These are phyloP conservation scores for Bruguiera gymnorhiza DNA, from an alignment of 345 rosid species.

Conservation along the genomic window DNA sequence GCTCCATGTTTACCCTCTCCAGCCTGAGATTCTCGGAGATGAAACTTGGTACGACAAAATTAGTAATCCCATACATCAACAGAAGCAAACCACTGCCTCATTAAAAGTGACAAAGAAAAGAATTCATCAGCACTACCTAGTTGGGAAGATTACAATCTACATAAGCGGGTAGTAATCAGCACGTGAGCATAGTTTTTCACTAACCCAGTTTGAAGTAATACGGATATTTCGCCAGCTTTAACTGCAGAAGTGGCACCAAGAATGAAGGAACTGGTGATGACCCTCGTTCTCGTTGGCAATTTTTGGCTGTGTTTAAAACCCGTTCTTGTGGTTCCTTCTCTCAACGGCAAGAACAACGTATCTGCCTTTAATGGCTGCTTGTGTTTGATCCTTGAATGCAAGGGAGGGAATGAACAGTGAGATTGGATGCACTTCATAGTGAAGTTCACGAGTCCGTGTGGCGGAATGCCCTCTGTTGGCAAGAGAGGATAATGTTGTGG, in stretches of 20 bases:
- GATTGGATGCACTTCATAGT: slow-evolving; percentile 14
- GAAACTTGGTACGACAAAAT: slow-evolving; percentile 38
- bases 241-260: slow-evolving; percentile 28
- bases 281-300: slow-evolving; percentile 12
- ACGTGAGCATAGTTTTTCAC: not conserved
- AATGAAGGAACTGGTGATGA: slow-evolving; percentile 13
- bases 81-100: slow-evolving; percentile 38
- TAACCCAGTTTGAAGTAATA: slow-evolving; percentile 40
- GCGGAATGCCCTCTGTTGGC: too few relatives aligned
- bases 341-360: slow-evolving; percentile 1
- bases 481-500: too few relatives aligned
- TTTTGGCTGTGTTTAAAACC: not conserved
- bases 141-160: too few relatives aligned
- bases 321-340: not conserved
- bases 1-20: slow-evolving; percentile 21
- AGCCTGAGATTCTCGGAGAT: slow-evolving; percentile 26
- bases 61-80: slow-evolving; percentile 30
- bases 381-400: slow-evolving; percentile 10
- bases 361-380: not conserved
- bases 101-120: not conserved
- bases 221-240: slow-evolving; percentile 31
- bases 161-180: not conserved
- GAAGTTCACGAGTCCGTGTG: too few relatives aligned
- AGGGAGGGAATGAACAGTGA: slow-evolving; percentile 8
- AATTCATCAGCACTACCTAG: not conserved